Evolutionary conservation across 1,284 basidiomycete genomes (phyloP).

Genomic region (Trichosporon faecale): DNA sequence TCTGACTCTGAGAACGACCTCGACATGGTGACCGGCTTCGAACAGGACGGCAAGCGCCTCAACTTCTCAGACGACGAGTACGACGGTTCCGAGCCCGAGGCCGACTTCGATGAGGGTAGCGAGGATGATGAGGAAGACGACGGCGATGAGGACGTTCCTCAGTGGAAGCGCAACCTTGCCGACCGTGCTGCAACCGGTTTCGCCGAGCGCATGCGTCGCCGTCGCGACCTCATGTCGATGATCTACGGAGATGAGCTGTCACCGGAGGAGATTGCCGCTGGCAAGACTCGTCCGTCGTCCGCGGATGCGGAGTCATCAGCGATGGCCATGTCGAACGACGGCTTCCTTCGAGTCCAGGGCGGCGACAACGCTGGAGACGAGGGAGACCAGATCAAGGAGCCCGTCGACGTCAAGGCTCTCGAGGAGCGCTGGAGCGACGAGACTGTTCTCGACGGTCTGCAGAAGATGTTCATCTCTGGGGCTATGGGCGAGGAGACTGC

Average conservation of each 20-base stretch:
- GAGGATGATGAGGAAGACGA: conserved; percentile 50
- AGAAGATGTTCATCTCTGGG: conserved; percentile 88
- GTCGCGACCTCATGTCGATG: conserved; percentile 76
- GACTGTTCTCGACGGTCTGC: conserved; percentile 77
- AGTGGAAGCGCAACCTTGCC: conserved; percentile 75
- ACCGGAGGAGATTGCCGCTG: conserved; percentile 66
- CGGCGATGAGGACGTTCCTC: conserved; percentile 57
- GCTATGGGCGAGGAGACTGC: conserved; percentile 44
- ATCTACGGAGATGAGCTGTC: conserved; percentile 74
- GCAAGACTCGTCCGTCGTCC: conserved; percentile 48
- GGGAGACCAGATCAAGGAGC: conserved; percentile 69
- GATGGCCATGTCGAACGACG: conserved; percentile 55
- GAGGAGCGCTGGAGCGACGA: conserved; percentile 75
- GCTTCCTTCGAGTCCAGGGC: conserved; percentile 68
- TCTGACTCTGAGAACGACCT: conserved; percentile 63
- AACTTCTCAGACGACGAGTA: conserved; percentile 47
- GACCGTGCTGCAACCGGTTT: conserved; percentile 61
- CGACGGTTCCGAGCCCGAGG: conserved; percentile 44
- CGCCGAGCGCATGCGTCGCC: conserved; percentile 53
- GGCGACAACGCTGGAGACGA: conserved; percentile 54
- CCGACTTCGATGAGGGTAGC: conserved; percentile 52
- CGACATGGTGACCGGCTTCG: conserved; percentile 47
- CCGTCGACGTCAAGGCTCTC: conserved; percentile 57
- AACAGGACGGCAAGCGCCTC: conserved; percentile 52
- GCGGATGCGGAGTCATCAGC: conserved; percentile 46